These are phyloP conservation scores for Ceratocystis diversiconidia DNA, from an alignment of 2,329 filamentous ascomycete genomes.

Conservation along the genomic window DNA sequence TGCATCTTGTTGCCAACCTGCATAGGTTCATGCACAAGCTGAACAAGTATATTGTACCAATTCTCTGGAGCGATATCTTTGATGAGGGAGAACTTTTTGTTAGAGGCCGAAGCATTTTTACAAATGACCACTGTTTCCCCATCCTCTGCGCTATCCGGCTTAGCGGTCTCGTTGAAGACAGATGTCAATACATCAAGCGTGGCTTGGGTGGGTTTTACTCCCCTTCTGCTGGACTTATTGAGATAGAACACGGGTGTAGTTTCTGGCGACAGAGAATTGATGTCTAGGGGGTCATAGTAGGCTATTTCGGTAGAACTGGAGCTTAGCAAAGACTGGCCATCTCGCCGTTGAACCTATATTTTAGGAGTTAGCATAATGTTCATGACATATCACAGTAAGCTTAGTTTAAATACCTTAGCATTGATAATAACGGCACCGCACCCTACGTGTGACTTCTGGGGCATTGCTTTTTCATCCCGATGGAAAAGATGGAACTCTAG, in stretches of 20 bases:
- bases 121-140: conserved; percentile 27
- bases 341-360: neutral
- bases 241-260: neutral
- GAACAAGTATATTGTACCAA: conserved; percentile 57
- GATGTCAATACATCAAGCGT: neutral
- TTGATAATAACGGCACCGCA: neutral
- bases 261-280: neutral
- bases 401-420: neutral
- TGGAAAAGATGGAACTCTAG: conserved; percentile 1
- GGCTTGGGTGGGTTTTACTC: neutral
- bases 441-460: neutral
- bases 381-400: neutral
- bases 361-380: neutral
- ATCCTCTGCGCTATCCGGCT: neutral
- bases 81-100: conserved; percentile 37
- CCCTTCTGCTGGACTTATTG: neutral
- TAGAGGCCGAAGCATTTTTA: conserved; percentile 36
- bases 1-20: conserved; percentile 35
- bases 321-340: neutral
- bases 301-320: neutral
- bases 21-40: conserved; percentile 46
- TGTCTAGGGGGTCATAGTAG: neutral
- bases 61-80: conserved; percentile 41
- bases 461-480: neutral
- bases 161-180: neutral